Evolutionary conservation across 495 filamentous ascomycete species (phyloP), one percentile per base, ranked within the genome.

Genomic region (Hyphodiscus hymeniophilus): DNA sequence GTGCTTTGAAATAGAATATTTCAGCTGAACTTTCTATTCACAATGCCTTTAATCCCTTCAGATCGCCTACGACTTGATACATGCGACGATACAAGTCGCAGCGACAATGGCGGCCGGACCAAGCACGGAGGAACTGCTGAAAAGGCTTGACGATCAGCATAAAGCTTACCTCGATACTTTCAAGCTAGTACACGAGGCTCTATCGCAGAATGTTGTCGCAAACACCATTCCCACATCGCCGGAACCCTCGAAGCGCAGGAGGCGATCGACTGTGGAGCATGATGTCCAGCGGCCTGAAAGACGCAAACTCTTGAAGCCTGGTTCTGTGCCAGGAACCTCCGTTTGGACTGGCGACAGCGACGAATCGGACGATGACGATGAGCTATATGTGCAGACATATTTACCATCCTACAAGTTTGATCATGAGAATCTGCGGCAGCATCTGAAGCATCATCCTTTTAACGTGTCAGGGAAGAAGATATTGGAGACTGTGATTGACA

Each of bases 91-190:
- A 36, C 43, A 20, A 39, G 16, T n/a, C 20, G n/a, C 13, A 4
- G 7, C 2, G 12, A 23, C 26, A 3, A 48, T 42, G 38, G 17
- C 18, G 2, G 20, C 38, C 7, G 23, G 2, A 35, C 38, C 33
- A 26, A 36, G 11, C n/a, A 26, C 43, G 15, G 65, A 67, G 1
- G 69, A 69, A 17, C 48, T 70, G 4, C 45, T 66, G 39, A 59
- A 51, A 38, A 57, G 50, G 48, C 58, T 64, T 36, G 66, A 66
- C 22, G 56, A 57, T 8, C 57, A 63, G 16, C 61, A 64, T 31
- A 60, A 65, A 24, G 55, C 62, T 21, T 68, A 68, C 43, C 47
- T 67, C 17, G 54, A 57, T 17, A 64, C 60, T 17, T 57, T 69
- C 10, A 50, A 55, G 2, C 48, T 55, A 18, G 50, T 65, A 22